Conservation (phyloP, 192 early-diverging fungal species). For the Coemansia sp. region DNA sequence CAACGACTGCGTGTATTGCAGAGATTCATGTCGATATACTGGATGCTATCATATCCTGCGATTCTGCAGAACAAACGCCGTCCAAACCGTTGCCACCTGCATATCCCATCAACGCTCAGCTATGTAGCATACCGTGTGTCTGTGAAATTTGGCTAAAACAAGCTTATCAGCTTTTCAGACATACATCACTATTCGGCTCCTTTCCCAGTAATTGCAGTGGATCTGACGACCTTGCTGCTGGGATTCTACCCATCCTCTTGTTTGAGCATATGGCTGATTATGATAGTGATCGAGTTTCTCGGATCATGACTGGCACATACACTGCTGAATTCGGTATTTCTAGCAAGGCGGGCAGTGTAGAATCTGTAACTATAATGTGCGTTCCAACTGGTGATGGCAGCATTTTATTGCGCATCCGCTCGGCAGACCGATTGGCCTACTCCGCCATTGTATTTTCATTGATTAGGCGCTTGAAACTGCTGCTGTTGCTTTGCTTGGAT, state of each 20-base stretch:
- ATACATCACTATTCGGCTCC: not conserved
- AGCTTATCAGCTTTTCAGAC: not conserved
- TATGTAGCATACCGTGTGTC: conserved; percentile 5
- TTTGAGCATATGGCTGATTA: conserved; percentile 26
- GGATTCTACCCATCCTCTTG: conserved; percentile 22
- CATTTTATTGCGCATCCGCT: conserved; percentile 27
- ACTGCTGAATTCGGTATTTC: conserved; percentile 26
- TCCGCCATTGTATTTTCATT: conserved; percentile 23
- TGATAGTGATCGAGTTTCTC: not conserved
- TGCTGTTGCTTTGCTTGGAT: conserved; percentile 1
- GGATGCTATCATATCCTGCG: conserved; percentile 19
- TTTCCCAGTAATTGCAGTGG: not conserved
- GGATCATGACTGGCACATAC: conserved; percentile 26
- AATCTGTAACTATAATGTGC: conserved; percentile 26
- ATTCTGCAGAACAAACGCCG: not conserved
- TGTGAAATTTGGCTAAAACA: conserved; percentile 40
- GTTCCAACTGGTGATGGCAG: conserved; percentile 21
- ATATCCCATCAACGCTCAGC: not conserved
- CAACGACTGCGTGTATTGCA: not conserved
- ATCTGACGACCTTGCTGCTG: conserved; percentile 8
- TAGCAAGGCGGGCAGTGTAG: not conserved
- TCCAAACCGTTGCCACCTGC: not conserved
- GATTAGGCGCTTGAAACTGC: conserved; percentile 17
- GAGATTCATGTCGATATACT: conserved; percentile 33
- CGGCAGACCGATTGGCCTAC: conserved; percentile 4